These are phyloP conservation scores for Athelia sp. DNA, from an alignment of 1,284 basidiomycete genomes.

Conservation along the genomic window DNA sequence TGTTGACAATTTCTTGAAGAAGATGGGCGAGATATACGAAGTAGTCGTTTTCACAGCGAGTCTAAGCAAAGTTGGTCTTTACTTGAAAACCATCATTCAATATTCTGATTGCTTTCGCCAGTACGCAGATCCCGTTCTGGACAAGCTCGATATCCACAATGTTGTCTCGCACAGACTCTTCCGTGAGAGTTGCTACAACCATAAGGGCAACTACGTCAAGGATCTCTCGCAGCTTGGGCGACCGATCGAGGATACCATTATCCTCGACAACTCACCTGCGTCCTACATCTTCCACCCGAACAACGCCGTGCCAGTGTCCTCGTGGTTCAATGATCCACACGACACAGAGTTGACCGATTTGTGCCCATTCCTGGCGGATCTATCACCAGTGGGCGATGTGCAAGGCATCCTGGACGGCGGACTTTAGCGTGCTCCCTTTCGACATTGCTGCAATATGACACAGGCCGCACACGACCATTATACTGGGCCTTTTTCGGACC, in stretches of 20 bases:
- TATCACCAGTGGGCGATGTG: conserved; percentile 84
- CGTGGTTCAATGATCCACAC: conserved; percentile 98
- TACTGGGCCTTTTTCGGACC: too few relatives aligned
- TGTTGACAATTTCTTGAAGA: conserved; percentile 94
- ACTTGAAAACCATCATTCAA: too few relatives aligned
- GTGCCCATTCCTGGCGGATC: conserved; percentile 89
- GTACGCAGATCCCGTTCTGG: conserved; percentile 98
- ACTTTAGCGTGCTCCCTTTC: conserved; percentile 34
- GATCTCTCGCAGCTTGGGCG: conserved; percentile 96
- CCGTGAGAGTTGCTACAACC: conserved; percentile 98
- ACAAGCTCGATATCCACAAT: conserved; percentile 90
- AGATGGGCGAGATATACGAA: conserved; percentile 98
- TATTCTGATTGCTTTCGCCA: conserved; percentile 27
- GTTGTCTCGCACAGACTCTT: conserved; percentile 96
- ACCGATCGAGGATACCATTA: conserved; percentile 90
- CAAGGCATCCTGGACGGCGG: conserved; percentile 87
- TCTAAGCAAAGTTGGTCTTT: conserved; percentile 76
- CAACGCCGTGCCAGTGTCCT: conserved; percentile 97
- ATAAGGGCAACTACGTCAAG: conserved; percentile 99
- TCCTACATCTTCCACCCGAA: conserved; percentile 99
- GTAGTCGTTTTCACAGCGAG: conserved; percentile 98
- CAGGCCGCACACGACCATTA: too few relatives aligned
- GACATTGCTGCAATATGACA: too few relatives aligned
- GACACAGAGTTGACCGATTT: conserved; percentile 96
- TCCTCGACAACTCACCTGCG: conserved; percentile 98